Conservation (phyloP, 208 protist species). For the Tetramitus jugosus region DNA sequence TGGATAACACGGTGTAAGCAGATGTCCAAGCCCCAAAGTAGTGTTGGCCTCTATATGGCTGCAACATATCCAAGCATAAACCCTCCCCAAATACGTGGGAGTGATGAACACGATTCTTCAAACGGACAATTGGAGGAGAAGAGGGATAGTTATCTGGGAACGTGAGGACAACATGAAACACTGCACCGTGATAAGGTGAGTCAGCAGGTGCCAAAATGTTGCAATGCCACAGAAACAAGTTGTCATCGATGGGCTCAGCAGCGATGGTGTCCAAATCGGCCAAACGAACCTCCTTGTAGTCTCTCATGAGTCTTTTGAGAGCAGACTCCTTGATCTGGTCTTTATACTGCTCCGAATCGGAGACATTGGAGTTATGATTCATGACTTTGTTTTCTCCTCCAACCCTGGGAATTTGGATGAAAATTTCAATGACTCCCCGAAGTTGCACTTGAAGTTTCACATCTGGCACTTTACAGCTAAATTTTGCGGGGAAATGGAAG, state of each 20-base stretch:
- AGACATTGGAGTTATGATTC: too few species aligned
- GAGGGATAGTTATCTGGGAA: neutral
- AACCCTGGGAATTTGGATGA: too few species aligned
- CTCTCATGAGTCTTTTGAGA: neutral
- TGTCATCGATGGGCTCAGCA: neutral
- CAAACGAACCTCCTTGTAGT: neutral
- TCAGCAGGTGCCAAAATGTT: neutral
- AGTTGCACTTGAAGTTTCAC: too few species aligned
- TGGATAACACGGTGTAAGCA: slow-evolving; percentile 30
- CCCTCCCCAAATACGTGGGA: neutral
- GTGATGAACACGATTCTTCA: neutral
- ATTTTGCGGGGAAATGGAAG: too few species aligned
- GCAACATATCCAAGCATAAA: slow-evolving; percentile 10
- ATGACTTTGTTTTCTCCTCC: too few species aligned
- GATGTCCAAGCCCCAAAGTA: slow-evolving; percentile 34
- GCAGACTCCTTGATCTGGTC: too few species aligned
- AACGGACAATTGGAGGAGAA: neutral
- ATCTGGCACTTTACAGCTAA: too few species aligned
- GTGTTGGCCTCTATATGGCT: neutral
- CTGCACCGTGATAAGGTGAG: neutral
- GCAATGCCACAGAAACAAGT: neutral
- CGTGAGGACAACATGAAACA: neutral
- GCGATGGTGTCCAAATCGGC: neutral
- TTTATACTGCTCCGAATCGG: too few species aligned
- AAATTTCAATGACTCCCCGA: too few species aligned